Base-by-base conservation (phyloP, 305 asterid species). In the Fraxinus greggii region DNA sequence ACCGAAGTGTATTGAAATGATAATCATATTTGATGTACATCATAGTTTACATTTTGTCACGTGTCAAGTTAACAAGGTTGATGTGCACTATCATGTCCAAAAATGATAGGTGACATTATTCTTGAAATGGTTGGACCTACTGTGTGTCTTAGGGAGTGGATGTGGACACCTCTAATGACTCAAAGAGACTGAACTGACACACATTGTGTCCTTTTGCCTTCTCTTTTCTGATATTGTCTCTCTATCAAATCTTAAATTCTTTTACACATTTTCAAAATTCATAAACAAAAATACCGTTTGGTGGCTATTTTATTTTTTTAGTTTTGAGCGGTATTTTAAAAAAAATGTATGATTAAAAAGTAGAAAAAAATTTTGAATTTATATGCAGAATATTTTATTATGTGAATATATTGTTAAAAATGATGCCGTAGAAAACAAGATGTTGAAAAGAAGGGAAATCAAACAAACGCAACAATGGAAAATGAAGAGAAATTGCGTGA, bases 101-200 rank as follows among this genome's bases (percentile, higher is more conserved):
- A 36, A 45, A 45, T 45, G 54, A 45, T 45, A 28, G 6, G 5
- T 13, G 54, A 45, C n/a, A 12, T 45, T 45, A 13, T 45, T 45
- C 54, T 24, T 65, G 33, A 67, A 26, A 32, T 70, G 42, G 26
- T 2, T 13, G 76, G 42, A 32, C 45, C 76, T 7, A 70, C 76
- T 26, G 0, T 70, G 24, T 17, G 24, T 31, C 40, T 1, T 7
- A 5, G 45, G 13, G 26, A 70, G 76, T 31, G 76, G 76, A 70
- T 26, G 76, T 31, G 19, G 76, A 67, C 74, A 67, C 36, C 74
- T 67, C 74, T 38, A 67, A 67, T 70, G 24, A 70, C 75, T 15
- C 75, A 15, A 31, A 31, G 13, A 31, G 75, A 42, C 24, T 70
- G 23, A 70, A 70, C 75, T 29, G 76, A 70, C 76, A 17, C 17